Conservation (phyloP, 805 yeast species). For the Starmerella apis region DNA sequence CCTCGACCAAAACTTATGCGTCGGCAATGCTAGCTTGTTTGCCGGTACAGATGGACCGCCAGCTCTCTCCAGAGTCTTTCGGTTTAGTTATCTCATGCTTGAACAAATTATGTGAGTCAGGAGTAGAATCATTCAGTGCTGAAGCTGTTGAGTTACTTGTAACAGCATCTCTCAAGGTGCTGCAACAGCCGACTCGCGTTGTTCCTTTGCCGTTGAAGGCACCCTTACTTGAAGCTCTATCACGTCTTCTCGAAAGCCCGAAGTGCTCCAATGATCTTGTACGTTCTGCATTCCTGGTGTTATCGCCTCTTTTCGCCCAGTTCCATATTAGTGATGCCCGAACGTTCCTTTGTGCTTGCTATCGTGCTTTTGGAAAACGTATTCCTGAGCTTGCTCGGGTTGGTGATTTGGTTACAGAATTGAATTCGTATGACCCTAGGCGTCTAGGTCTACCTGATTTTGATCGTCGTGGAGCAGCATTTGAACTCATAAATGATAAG, state of each 20-base stretch:
- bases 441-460: slow-evolving; percentile 70
- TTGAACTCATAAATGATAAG: slow-evolving; percentile 50
- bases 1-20: background rate
- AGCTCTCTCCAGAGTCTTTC: slow-evolving; percentile 15
- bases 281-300: slow-evolving; percentile 35
- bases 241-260: slow-evolving; percentile 41
- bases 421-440: slow-evolving; percentile 57
- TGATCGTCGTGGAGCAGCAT: slow-evolving; percentile 61
- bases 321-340: slow-evolving; percentile 56
- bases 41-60: slow-evolving; percentile 16
- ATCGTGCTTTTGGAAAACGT: slow-evolving; percentile 43
- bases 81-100: slow-evolving; percentile 22
- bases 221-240: slow-evolving; percentile 47
- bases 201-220: slow-evolving; percentile 45
- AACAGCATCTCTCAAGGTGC: slow-evolving; percentile 46
- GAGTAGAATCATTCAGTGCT: slow-evolving; percentile 47
- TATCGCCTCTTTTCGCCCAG: slow-evolving; percentile 49
- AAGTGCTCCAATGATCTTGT: slow-evolving; percentile 19
- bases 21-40: slow-evolving; percentile 2
- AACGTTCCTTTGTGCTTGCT: slow-evolving; percentile 47
- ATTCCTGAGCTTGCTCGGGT: slow-evolving; percentile 39
- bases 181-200: slow-evolving; percentile 48
- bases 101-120: slow-evolving; percentile 40
- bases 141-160: slow-evolving; percentile 46
- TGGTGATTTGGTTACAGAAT: slow-evolving; percentile 45